Conservation (phyloP, 495 filamentous ascomycete genomes). For the Trichoderma parareesei region DNA sequence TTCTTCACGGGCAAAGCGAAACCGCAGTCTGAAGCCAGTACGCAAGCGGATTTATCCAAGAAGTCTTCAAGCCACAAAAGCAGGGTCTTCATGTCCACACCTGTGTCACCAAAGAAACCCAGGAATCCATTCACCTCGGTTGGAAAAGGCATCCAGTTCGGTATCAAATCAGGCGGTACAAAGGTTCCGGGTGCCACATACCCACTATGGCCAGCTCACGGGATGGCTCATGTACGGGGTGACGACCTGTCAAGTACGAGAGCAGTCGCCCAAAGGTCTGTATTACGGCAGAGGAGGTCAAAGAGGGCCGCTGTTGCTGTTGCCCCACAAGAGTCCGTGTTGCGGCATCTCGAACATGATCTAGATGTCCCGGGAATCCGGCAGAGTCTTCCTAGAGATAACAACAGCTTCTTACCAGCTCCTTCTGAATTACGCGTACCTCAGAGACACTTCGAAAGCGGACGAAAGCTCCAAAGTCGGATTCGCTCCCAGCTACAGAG, state of each 20-base stretch:
- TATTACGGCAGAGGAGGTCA: conserved; percentile 32
- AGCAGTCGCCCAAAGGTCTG: not conserved
- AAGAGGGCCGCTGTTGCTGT: conserved; percentile 41
- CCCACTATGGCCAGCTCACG: conserved; percentile 64
- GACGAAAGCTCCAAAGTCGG: conserved; percentile 35
- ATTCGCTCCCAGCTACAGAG: conserved; percentile 28
- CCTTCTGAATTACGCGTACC: conserved; percentile 39
- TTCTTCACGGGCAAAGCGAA: conserved; percentile 56
- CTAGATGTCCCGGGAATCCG: conserved; percentile 24
- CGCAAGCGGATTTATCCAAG: conserved; percentile 15
- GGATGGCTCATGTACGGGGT: conserved; percentile 51
- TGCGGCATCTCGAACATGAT: conserved; percentile 24
- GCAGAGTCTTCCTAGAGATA: conserved; percentile 26
- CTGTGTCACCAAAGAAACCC: conserved; percentile 24
- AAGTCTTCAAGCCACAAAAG: not conserved
- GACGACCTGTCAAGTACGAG: conserved; percentile 10
- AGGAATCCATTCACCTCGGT: conserved; percentile 15
- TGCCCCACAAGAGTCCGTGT: conserved; percentile 34
- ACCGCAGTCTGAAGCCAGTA: conserved; percentile 14
- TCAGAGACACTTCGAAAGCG: conserved; percentile 40
- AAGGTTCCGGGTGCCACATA: conserved; percentile 54
- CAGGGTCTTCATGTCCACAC: conserved; percentile 29
- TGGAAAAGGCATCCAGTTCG: conserved; percentile 17
- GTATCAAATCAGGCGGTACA: conserved; percentile 17
- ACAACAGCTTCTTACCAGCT: conserved; percentile 24